Conservation (phyloP, 1,284 basidiomycete species). For the Coniferiporia weirii region DNA sequence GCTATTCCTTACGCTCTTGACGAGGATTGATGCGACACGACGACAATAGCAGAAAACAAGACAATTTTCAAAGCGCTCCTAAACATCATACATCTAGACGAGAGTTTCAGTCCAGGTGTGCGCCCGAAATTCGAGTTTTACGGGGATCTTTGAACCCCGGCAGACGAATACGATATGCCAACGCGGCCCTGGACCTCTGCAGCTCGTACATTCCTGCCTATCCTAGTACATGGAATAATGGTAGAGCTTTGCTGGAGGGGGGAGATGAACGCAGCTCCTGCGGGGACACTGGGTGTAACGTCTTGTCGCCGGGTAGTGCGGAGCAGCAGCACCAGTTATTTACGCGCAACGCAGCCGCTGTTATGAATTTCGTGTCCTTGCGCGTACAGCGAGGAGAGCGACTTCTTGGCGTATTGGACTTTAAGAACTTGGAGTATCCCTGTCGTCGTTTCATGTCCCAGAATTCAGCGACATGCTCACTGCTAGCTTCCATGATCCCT, state of each 20-base stretch:
- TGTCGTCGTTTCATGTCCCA: no score
- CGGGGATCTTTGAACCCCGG: not conserved
- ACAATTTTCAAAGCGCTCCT: not conserved
- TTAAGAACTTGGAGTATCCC: not conserved
- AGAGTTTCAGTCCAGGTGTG: not conserved
- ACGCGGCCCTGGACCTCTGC: not conserved
- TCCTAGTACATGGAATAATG: conserved; percentile 3
- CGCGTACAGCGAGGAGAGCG: not conserved
- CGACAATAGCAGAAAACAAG: not conserved
- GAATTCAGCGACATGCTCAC: no score
- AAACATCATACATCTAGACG: conserved; percentile 10
- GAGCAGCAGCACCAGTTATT: not conserved
- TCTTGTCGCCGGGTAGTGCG: not conserved
- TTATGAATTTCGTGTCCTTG: not conserved
- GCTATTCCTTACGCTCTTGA: not conserved
- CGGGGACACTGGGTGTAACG: not conserved
- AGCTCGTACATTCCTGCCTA: not conserved
- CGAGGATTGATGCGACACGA: not conserved
- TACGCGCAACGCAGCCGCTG: not conserved
- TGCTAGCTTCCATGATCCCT: no score
- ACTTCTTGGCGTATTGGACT: not conserved
- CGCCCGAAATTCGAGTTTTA: not conserved
- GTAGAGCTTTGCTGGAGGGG: not conserved
- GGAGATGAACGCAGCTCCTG: conserved; percentile 1
- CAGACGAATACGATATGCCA: conserved; percentile 8